Evolutionary conservation across 2,329 filamentous ascomycete genomes (phyloP), one percentile per base, ranked within the genome.

Genomic region (Cordyceps fumosorosea): DNA sequence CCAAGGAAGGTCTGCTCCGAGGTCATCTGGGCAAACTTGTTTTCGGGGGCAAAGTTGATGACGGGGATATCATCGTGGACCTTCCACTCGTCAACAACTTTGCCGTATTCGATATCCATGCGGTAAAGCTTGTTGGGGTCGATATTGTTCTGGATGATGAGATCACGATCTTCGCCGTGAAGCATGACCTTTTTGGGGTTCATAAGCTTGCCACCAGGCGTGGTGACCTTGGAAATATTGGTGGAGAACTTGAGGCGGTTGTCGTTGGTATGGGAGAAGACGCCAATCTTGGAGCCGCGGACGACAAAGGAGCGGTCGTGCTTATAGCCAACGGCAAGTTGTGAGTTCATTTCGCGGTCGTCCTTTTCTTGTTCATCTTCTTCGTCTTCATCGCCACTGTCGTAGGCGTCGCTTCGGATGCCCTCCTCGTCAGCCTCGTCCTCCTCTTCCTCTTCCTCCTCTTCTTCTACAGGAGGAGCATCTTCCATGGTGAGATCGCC

Each of bases 1-100:
- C 95, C 95, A 11, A 99, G 80, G 81, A 99, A 98, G 0, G 95
- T 96, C 71, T 96, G 92, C 72, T 96, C 92, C 64, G 88, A 87
- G 0, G 92, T 97, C 89, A 96, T 96, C 78, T 99, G 95, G 1
- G 95, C 88, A 70, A 97, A 99, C 84, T 99, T 99, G 83, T 89
- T 96, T 75, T 97, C 93, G 0, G 95, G 95, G 0, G 91, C 91
- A 75, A 98, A 98, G 11, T 88, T 95, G 60, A 90, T 87, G 64
- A 98, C 90, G 0, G 91, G 89, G 61, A 99, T 97, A 72, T 98
- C 91, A 65, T 99, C 93, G 71, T 99, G 93, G 16, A 99, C 84
- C 69, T 96, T 96, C 95, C 95, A 99, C 75, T 99, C 95, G 71
- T 99, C 95, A 2, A 98, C 92, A 42, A 99, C 90, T 78, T 97